phyloP scores from a whole-genome alignment of 805 yeast species.

The Blastobotrys parvus region DNA sequence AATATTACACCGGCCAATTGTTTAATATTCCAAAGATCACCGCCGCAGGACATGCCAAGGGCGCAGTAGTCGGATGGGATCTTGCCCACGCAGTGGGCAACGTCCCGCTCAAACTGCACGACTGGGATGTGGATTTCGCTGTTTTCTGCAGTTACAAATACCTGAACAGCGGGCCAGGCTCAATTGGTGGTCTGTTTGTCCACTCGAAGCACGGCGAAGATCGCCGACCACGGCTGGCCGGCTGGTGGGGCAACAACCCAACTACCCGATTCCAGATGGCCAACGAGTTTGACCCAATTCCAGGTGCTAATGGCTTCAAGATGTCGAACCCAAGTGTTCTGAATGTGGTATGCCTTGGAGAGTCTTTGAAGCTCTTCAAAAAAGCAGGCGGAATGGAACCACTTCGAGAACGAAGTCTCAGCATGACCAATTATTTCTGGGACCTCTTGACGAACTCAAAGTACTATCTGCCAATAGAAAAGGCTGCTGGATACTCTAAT shows the following conservation, averaged over 20 bases:
- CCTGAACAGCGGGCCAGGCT: conserved; percentile 90
- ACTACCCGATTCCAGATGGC: conserved; percentile 68
- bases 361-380: conserved; percentile 55
- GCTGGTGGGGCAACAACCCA: conserved; percentile 95
- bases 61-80: conserved; percentile 73
- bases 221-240: conserved; percentile 65
- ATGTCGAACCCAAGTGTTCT: conserved; percentile 87
- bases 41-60: conserved; percentile 44
- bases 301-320: conserved; percentile 80
- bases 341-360: conserved; percentile 65
- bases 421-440: conserved; percentile 51
- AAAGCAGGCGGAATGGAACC: conserved; percentile 55
- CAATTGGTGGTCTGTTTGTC: conserved; percentile 77
- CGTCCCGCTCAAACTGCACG: conserved; percentile 66
- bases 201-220: conserved; percentile 40
- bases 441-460: conserved; percentile 37
- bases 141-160: conserved; percentile 93
- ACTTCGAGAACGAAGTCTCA: conserved; percentile 48
- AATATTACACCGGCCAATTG: conserved; percentile 84
- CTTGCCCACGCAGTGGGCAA: conserved; percentile 93
- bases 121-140: conserved; percentile 90
- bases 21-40: conserved; percentile 75
- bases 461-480: conserved; percentile 35
- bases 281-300: conserved; percentile 67
- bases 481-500: conserved; percentile 5